A percentile compares a stretch with the other conserved stretches of the same genome.
Conservation (phyloP, 805 yeast genomes). For the Saccharomyces jurei region DNA sequence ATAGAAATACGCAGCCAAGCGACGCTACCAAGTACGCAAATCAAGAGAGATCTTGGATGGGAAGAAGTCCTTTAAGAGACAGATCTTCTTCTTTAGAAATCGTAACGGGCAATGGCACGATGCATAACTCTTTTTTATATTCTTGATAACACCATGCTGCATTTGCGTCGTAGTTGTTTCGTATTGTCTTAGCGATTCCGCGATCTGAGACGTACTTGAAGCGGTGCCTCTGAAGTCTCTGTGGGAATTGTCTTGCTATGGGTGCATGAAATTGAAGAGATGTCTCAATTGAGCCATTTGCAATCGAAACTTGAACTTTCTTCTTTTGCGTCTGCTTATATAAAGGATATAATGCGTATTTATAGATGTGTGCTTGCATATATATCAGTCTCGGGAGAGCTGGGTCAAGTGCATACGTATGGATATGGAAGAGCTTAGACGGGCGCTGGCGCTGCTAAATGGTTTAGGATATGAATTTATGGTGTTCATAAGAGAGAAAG, state of each 20-base stretch:
- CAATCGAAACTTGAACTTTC: neutral
- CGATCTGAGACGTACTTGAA: neutral
- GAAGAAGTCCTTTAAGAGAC: neutral
- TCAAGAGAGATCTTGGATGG: no score
- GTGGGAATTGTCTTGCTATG: neutral
- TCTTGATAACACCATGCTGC: neutral
- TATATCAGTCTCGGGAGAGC: neutral
- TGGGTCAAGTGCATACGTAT: neutral
- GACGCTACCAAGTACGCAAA: neutral
- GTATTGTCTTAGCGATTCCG: neutral
- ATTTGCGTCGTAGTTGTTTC: neutral
- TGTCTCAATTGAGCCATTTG: neutral
- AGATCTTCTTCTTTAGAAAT: neutral
- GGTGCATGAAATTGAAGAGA: neutral
- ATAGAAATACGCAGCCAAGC: neutral
- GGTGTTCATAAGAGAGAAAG: constrained; percentile 8
- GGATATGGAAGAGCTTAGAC: constrained; percentile 8
- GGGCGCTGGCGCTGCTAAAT: constrained; percentile 5
- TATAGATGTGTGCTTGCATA: neutral
- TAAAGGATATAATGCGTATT: neutral
- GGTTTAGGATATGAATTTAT: constrained; percentile 11
- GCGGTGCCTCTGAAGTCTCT: neutral
- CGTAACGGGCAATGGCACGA: neutral
- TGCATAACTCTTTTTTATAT: neutral
- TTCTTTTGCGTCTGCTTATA: neutral